Evolutionary conservation across 768 basidiomycete species (phyloP).

Genomic region (Pleurotus tuber-regium): DNA sequence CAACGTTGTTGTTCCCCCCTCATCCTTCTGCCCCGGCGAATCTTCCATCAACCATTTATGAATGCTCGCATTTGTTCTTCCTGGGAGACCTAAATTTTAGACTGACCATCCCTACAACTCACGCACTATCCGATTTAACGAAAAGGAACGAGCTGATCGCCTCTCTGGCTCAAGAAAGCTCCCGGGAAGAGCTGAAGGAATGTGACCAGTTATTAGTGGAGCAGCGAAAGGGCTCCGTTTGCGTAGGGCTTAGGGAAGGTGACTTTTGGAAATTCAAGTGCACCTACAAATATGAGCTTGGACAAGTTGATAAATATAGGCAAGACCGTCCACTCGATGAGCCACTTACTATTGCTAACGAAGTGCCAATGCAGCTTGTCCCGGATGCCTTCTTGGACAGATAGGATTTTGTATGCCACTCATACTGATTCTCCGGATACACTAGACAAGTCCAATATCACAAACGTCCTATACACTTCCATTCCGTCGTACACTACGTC

Average conservation of each 20-base stretch:
- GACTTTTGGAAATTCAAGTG: constrained; percentile 88
- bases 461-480: constrained; percentile 72
- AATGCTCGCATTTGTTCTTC: constrained; percentile 88
- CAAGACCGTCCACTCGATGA: constrained; percentile 28
- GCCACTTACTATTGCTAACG: constrained; percentile 3
- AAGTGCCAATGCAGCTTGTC: constrained; percentile 42
- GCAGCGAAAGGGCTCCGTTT: constrained; percentile 59
- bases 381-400: constrained; percentile 89
- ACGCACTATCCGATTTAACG: constrained; percentile 38
- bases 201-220: constrained; percentile 71
- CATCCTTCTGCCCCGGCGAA: constrained; percentile 33
- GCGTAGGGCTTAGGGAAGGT: constrained; percentile 79
- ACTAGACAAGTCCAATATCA: constrained; percentile 51
- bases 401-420: constrained; percentile 85
- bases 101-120: constrained; percentile 57
- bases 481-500: constrained; percentile 84
- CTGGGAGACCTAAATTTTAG: constrained; percentile 95
- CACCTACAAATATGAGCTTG: constrained; percentile 85
- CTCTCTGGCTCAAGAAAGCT: constrained; percentile 44
- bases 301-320: constrained; percentile 83
- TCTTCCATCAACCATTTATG: constrained; percentile 63
- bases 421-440: constrained; percentile 59
- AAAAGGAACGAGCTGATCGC: constrained; percentile 34
- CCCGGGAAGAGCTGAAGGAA: constrained; percentile 61
- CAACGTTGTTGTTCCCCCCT: constrained; percentile 75